These are phyloP conservation scores for Ophiocordyceps camponoti-floridani DNA, from an alignment of 2,329 filamentous ascomycete genomes.

Conservation along the genomic window DNA sequence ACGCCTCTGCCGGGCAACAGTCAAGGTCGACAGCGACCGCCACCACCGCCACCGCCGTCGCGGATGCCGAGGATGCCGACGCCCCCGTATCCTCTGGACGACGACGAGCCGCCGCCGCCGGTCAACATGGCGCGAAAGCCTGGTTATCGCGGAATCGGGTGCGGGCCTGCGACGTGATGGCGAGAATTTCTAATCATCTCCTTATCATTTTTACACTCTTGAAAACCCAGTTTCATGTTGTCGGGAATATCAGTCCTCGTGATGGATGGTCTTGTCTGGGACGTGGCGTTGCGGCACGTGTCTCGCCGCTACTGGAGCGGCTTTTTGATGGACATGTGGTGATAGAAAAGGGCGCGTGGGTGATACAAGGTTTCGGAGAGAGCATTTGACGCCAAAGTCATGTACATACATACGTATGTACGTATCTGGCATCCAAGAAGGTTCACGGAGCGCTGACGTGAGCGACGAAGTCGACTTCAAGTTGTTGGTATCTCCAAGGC, in stretches of 20 bases:
- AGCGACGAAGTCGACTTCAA: not conserved
- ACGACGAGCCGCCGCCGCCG: slow-evolving; percentile 54
- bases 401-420: too few relatives aligned
- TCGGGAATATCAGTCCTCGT: not conserved
- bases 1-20: slow-evolving; percentile 44
- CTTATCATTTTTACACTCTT: too few relatives aligned
- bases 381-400: too few relatives aligned
- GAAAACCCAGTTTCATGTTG: too few relatives aligned
- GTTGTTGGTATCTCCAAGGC: too few relatives aligned
- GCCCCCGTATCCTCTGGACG: slow-evolving; percentile 64
- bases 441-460: not conserved
- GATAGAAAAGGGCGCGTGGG: not conserved
- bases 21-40: slow-evolving; percentile 7
- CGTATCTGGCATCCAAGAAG: too few relatives aligned
- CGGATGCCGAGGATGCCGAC: slow-evolving; percentile 17
- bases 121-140: slow-evolving; percentile 83
- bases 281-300: not conserved
- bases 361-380: not conserved
- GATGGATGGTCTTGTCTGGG: not conserved
- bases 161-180: not conserved
- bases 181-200: too few relatives aligned
- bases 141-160: slow-evolving; percentile 26
- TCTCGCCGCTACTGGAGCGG: not conserved
- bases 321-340: not conserved
- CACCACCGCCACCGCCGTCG: slow-evolving; percentile 10